Evolutionary conservation across 2,329 filamentous ascomycete genomes (phyloP).

Genomic region (Blastomyces gilchristii): DNA sequence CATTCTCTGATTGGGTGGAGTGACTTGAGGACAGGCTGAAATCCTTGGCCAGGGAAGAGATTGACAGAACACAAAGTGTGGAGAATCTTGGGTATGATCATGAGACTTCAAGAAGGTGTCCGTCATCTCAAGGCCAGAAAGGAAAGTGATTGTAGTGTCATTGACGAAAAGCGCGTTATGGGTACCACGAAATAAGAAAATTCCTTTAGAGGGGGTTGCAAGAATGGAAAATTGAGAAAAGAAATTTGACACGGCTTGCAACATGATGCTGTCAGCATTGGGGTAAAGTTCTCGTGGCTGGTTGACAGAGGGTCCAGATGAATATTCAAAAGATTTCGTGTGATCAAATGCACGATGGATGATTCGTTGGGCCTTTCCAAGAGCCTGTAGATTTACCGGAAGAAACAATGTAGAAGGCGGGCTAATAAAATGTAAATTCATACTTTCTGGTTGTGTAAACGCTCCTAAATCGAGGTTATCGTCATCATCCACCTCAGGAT

Average conservation of each 20-base stretch:
- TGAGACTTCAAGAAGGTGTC: neutral
- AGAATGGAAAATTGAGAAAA: neutral
- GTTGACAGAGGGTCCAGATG: neutral
- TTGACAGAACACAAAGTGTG: neutral
- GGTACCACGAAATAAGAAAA: neutral
- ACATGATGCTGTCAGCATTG: neutral
- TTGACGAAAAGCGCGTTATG: constrained; percentile 5
- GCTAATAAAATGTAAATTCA: constrained; percentile 12
- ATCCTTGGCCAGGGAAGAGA: neutral
- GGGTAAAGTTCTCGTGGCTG: neutral
- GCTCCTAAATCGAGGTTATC: constrained; percentile 7
- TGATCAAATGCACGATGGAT: neutral
- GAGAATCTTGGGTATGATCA: neutral
- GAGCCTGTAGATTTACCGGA: neutral
- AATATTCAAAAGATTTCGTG: neutral
- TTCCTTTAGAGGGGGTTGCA: neutral
- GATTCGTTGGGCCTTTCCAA: constrained; percentile 3
- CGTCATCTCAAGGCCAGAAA: constrained; percentile 3
- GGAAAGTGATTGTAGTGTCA: neutral
- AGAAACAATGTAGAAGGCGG: constrained; percentile 7
- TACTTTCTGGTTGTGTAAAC: constrained; percentile 16
- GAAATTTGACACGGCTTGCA: neutral
- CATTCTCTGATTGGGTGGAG: neutral
- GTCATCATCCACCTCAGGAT: constrained; percentile 8
- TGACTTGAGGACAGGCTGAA: neutral